These are phyloP conservation scores for Chalciporus sp. DNA, from an alignment of 1,284 basidiomycete genomes.

Conservation along the genomic window DNA sequence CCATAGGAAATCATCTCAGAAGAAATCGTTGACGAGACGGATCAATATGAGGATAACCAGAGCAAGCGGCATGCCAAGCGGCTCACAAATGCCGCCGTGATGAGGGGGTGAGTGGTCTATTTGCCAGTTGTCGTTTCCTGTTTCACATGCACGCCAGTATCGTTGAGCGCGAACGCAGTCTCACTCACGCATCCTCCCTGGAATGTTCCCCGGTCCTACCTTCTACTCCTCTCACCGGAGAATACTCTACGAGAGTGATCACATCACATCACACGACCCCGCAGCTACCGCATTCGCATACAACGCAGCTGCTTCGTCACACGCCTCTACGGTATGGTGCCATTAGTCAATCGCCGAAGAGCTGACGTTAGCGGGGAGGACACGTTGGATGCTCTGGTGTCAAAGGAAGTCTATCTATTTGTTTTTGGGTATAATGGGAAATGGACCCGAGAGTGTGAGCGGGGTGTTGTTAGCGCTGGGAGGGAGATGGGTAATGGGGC, in stretches of 20 bases:
- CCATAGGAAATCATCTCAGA: slow-evolving; percentile 78
- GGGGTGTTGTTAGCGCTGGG: no score
- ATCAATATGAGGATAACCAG: slow-evolving; percentile 84
- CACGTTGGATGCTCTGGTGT: not conserved
- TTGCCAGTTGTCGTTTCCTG: not conserved
- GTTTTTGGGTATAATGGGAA: no score
- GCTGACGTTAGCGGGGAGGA: slow-evolving; percentile 4
- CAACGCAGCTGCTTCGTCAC: not conserved
- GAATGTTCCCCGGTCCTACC: slow-evolving; percentile 22
- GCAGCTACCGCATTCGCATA: not conserved
- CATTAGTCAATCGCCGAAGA: slow-evolving; percentile 14
- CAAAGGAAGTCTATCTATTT: no score
- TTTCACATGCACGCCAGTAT: slow-evolving; percentile 32
- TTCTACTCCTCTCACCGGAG: slow-evolving; percentile 14
- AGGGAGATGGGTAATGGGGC: no score
- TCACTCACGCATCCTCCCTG: slow-evolving; percentile 10
- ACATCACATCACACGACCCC: slow-evolving; percentile 9
- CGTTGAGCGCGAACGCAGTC: slow-evolving; percentile 44
- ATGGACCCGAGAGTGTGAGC: no score
- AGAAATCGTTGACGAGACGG: slow-evolving; percentile 91
- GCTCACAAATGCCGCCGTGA: slow-evolving; percentile 72
- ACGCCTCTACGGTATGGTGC: slow-evolving; percentile 19
- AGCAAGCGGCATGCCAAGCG: slow-evolving; percentile 65
- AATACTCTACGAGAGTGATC: not conserved
- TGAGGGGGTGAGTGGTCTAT: slow-evolving; percentile 65